Base-by-base conservation (phyloP, 345 rosid species). In the Gossypium ekmanianum region DNA sequence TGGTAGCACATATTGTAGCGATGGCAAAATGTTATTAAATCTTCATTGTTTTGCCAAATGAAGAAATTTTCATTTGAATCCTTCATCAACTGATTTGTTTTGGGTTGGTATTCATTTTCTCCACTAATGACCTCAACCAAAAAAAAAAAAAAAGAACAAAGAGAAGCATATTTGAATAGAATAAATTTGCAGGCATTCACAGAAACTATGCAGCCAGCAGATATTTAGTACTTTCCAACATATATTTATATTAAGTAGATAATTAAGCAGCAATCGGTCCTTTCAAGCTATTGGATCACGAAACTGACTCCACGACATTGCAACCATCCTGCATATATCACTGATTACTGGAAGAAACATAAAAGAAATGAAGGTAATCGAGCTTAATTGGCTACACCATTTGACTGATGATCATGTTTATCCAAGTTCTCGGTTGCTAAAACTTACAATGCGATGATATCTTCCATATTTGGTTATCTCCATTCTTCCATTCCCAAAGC, bases 401-500 rank as follows among this genome's bases (percentile, higher is more conserved):
- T 34, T 34, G 7, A 34, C 41, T 5, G 41, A 34, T 34, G 41
- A 34, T 34, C 41, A 34, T 34, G 41, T 34, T 34, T 2, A 56
- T 39, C 41, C 5, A 26, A 3, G 11, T 7, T 17, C 9, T 59
- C 55, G 2, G 48, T 20, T 59, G 63, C 7, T 20, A 78, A 71
- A 71, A 79, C 95, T 88, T 90, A 92, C 95, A 90, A 61, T 85
- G 78, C 43, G 88, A 90, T 50, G 43, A 72, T 52, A 90, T 88
- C 90, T 84, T 95, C 99, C 99, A 95, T 11, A 61, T 86, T 86
- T 95, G 97, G 84, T 91, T 93, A 12, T 89, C 93, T 63, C 98
- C 98, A 65, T 87, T 83, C 83, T 85, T 86, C 97, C 99, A 93
- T 63, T 85, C 65, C 93, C 93, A 90, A 58, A 95, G 93, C 68